Conservation (phyloP, 306 rosid species). For the Quercus ilex region DNA sequence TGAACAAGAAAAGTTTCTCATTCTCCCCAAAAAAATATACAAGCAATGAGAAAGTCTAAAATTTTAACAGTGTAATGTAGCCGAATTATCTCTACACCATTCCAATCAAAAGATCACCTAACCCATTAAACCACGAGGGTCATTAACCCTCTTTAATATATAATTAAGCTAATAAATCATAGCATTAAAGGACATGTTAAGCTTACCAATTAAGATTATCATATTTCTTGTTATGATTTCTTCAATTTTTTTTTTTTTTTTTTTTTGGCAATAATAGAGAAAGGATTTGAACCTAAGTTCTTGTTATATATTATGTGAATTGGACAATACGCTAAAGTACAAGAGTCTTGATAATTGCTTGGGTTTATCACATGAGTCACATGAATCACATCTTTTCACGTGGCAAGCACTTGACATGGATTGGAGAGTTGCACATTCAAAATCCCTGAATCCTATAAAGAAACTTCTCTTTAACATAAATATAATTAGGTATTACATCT, state of each 20-base stretch:
- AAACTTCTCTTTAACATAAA: conserved; percentile 62
- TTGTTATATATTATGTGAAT: too few species aligned
- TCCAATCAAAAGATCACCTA: too few species aligned
- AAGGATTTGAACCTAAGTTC: too few species aligned
- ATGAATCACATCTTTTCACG: conserved; percentile 48
- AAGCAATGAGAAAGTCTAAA: conserved; percentile 29
- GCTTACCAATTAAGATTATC: too few species aligned
- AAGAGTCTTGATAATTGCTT: conserved; percentile 62
- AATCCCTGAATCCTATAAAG: conserved; percentile 86
- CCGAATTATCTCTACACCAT: conserved; percentile 30
- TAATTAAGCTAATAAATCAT: conserved; percentile 58
- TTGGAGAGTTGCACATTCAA: conserved; percentile 30
- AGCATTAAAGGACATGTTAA: conserved; percentile 61
- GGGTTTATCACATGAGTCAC: conserved; percentile 94
- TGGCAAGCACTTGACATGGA: conserved; percentile 17
- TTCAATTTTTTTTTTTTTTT: too few species aligned
- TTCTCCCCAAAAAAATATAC: conserved; percentile 55
- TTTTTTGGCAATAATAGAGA: too few species aligned
- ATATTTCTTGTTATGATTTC: too few species aligned
- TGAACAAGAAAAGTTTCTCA: conserved; percentile 57
- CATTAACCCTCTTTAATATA: too few species aligned
- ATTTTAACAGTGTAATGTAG: conserved; percentile 54
- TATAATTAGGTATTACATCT: conserved; percentile 87
- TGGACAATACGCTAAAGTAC: too few species aligned
- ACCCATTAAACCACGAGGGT: too few species aligned